A percentile compares a stretch with the other conserved stretches of the same genome.
Evolutionary conservation across 2,329 filamentous ascomycete species (phyloP).

Genomic region (Colletotrichum coccodes): DNA sequence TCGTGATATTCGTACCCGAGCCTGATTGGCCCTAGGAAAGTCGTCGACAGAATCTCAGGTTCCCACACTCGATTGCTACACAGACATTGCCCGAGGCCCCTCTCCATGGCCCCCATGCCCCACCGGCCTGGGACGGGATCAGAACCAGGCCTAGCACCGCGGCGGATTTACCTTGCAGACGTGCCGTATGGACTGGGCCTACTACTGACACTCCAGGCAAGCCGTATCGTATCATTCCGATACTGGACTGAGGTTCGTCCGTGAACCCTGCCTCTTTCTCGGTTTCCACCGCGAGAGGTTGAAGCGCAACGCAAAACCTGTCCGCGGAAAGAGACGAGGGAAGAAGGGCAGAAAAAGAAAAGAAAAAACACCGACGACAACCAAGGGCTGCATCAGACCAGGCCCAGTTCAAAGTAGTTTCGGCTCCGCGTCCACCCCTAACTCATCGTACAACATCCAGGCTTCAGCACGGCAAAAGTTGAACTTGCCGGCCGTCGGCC

Average conservation of each 20-base stretch:
- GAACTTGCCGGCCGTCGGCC: constrained; percentile 20
- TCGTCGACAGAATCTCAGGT: constrained; percentile 35
- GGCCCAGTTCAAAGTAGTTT: constrained; percentile 12
- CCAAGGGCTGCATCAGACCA: not conserved
- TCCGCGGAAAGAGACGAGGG: constrained; percentile 12
- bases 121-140: constrained; percentile 18
- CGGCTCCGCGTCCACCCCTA: constrained; percentile 12
- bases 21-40: constrained; percentile 36
- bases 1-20: constrained; percentile 42
- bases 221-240: constrained; percentile 36
- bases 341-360: not conserved
- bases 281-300: constrained; percentile 18
- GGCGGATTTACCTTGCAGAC: constrained; percentile 43
- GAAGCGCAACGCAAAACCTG: constrained; percentile 23
- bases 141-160: constrained; percentile 33
- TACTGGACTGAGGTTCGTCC: constrained; percentile 36
- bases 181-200: constrained; percentile 31
- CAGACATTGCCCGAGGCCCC: constrained; percentile 30
- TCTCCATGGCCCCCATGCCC: constrained; percentile 30
- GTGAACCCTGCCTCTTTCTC: constrained; percentile 31
- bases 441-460: not conserved
- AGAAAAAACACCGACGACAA: constrained; percentile 6
- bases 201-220: constrained; percentile 34
- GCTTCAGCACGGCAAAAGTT: not conserved
- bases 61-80: constrained; percentile 30